Evolutionary conservation across 2,329 filamentous ascomycete genomes (phyloP), one percentile per base, ranked within the genome.

Genomic region (Talaromyces marneffei): DNA sequence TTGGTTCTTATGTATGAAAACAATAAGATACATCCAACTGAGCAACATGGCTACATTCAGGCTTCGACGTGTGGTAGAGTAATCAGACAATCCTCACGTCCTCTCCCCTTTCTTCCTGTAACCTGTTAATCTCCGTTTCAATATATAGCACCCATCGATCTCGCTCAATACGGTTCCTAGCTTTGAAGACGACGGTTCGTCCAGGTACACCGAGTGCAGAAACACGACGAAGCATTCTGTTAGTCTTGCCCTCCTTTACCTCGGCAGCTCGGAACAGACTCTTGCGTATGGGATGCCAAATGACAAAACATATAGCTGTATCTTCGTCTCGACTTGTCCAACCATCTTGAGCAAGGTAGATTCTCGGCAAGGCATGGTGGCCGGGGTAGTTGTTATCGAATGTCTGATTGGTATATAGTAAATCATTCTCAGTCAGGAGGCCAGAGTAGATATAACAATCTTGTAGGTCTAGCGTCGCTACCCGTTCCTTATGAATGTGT

Each of bases 111-210:
- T 72, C 70, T 60, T 78, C 72, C 52, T 80, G 79, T 62, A 85
- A 69, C 55, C 84, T 75, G 74, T 88, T 86, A 70, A 88, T 88
- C 75, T 88, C 86, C 64, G 84, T 84, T 58, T 82, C 82, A 62
- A 88, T 84, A 37, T 80, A 85, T 70, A 88, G 72, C 25, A 89
- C 86, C 86, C 86, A 89, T 66, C 85, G 82, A 72, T 89, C 86
- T 63, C 86, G 80, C 71, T 89, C 86, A 0, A 85, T 81, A 9
- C 86, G 77, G 70, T 83, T 87, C 58, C 86, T 78, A 37, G 86
- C 82, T 68, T 86, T 85, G 69, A 89, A 89, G 12, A 89, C 86
- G 54, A 87, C 82, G 42, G 82, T 85, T 46, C 84, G 76, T 4
- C 86, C 86, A 31, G 83, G 82, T 7, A 80, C 79, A 10, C 86